Base-by-base conservation (phyloP, 805 yeast genomes). In the Torulaspora delbrueckii region DNA sequence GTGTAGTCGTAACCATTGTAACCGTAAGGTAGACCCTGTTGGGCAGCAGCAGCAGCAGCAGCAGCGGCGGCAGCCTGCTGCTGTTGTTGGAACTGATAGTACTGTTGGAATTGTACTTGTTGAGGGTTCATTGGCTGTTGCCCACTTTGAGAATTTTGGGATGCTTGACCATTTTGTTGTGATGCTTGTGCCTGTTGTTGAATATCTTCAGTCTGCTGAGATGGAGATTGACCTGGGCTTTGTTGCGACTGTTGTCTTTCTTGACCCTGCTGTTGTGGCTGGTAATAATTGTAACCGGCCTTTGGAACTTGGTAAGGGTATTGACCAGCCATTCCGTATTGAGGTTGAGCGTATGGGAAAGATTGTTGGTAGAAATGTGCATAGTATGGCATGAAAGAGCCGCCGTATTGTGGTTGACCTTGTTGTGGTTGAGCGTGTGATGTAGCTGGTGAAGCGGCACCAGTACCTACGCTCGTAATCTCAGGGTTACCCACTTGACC, bases 341-440 rank as follows among this genome's bases (percentile, higher is more conserved):
- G 68, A 37, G 68, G 68, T 51, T 64, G 67, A 33, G 59, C 67
- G 42, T 63, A 63, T 44, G 67, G 67, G 62, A 65, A 60, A 12
- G 63, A 58, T 52, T 65, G 67, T 48, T 62, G 67, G 54, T 65
- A 63, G 50, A 60, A 63, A 46, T 62, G 66, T 32, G 59, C 62
- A 42, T 64, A 62, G 44, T 63, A 61, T 45, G 69, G 69, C 66
- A 62, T 61, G 48, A 62, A 63, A 6, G 63, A 57, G 13, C 61
- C 63, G 31, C 65, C 65, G 34, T 63, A 62, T 34, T 58, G 59
- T 48, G 57, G 65, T 43, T 60, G 65, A 28, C 51, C 58, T 42
- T 58, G 55, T 42, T 52, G 50, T 46, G 53, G 51, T 47, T 53
- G 61, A 37, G 55, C 52, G 26, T 57, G 58, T 39, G 60, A 40